Evolutionary conservation across 208 protist species (phyloP).

Genomic region (Leishmania mexicana): DNA sequence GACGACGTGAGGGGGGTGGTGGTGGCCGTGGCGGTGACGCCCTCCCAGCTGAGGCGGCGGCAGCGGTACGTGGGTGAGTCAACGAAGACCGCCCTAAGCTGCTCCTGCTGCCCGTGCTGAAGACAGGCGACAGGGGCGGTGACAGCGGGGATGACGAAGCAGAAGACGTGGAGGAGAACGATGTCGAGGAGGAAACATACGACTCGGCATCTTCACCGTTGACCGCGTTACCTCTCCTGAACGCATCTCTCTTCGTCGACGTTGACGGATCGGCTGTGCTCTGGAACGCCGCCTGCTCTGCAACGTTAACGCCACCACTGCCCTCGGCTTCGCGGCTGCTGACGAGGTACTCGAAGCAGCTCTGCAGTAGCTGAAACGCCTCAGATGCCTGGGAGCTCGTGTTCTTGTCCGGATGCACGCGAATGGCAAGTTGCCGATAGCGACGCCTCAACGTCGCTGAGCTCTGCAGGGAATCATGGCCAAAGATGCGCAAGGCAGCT

Average conservation of each 20-base stretch:
- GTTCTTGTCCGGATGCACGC: constrained; percentile 89
- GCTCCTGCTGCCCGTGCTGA: constrained; percentile 7
- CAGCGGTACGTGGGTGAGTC: background rate
- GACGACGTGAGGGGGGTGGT: background rate
- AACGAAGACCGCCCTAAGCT: background rate
- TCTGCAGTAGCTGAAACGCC: constrained; percentile 71
- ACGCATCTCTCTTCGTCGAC: background rate
- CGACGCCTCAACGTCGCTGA: constrained; percentile 46
- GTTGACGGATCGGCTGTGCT: background rate
- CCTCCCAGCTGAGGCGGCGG: background rate
- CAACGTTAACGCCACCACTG: background rate
- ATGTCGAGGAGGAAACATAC: background rate
- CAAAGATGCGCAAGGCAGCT: background rate
- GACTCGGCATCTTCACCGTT: background rate
- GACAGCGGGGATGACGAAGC: background rate
- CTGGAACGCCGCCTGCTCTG: background rate
- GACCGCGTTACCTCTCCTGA: background rate
- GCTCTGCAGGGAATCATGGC: background rate
- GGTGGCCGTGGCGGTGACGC: constrained; percentile 5
- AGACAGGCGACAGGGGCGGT: background rate
- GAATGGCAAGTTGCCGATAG: constrained; percentile 67
- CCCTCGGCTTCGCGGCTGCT: background rate
- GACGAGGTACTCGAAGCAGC: constrained; percentile 39
- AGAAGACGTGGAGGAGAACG: background rate
- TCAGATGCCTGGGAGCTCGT: constrained; percentile 30